Base-by-base conservation (phyloP, 2,329 filamentous ascomycete genomes). In the Sarocladiaceae sp. region DNA sequence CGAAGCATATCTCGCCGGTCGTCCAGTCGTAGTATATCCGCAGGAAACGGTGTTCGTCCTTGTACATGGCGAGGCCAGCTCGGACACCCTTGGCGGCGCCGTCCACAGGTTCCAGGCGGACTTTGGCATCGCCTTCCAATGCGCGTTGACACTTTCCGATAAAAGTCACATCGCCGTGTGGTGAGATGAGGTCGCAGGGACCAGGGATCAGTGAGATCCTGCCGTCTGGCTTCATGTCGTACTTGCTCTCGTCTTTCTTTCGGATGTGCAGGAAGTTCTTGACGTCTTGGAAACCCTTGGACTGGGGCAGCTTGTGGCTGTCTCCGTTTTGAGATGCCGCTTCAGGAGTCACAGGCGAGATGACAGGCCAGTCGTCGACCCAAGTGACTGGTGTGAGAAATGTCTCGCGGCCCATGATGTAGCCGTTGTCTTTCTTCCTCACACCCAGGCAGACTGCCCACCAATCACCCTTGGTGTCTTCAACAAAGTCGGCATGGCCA, bases 401-500 rank as follows among this genome's bases (percentile, higher is more conserved):
- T 4, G 45, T 48, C 44, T 51, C 48, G 9, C 44, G 43, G 3
- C 49, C 49, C 21, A 51, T 29, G 3, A 27, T 40, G n/a, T 43
- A 41, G 33, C 45, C 35, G 15, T 49, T 35, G 20, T 41, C 40
- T 33, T 47, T 47, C 31, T 35, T 45, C 9, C 48, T 43, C 3
- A 48, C 46, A 1, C 45, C 50, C 6, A 51, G 46, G 4, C 44
- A 37, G 2, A 43, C 34, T 21, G 43, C 50, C 51, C 50, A 51
- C 51, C 51, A 50, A n/a, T 47, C 31, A 2, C 50, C 50, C 9
- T 40, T 21, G 1, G 12, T 37, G 21, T 52, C 51, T 27, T 47
- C 41, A 9, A 50, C 48, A 1, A 52, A 21, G 19, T 52, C 50
- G 2, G 34, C 47, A 35, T 51, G 51, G 1, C 51, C 49, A 19